Evolutionary conservation across 83 land plant genomes (phyloP), one percentile per base, ranked within the genome.

Genomic region (Isoetes engelmannii): DNA sequence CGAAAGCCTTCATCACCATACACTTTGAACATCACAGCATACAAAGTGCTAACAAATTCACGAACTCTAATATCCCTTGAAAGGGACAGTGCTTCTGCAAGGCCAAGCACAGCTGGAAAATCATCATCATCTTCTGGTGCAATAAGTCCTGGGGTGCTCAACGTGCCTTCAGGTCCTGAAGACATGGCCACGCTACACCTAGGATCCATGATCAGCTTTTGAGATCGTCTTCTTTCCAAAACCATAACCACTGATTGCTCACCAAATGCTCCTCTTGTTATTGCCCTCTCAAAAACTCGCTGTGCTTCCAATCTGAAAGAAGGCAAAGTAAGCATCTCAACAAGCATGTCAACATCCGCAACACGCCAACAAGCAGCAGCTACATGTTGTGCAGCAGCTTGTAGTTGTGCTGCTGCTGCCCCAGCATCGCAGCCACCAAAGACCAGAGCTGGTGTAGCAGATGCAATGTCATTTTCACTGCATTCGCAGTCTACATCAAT

Each of bases 321-420:
- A 69, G 88, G 88, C 19, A 90, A 69, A 0, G 85, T 81, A 54
- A 94, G 74, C 97, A 94, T 88, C 81, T 90, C 97, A 49, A 94
- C 74, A 61, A 94, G 71, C 4, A 90, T 75, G 67, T 81, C 86
- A 44, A 90, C 85, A 81, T 94, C 97, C 48, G 97, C 86, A 48
- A 88, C 74, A 74, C 86, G 79, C 79, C 73, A 70, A 69, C 81
- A 65, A n/a, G 81, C 80, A 47, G 64, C 78, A 5, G 83, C 81
- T n/a, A 78, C 82, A 62, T 79, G 84, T 57, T 86, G 89, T 6
- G 85, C 83, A 28, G 77, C 72, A 43, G 37, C 37, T 7, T 12
- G 62, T 41, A 81, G 61, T 70, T 76, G 79, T 53, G 79, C 83
- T 54, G 77, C 68, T 60, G 72, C 74, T 18, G 72, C 84, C 70